phyloP scores from a whole-genome alignment of 2,329 filamentous ascomycete species.

The Cercospora sp. region DNA sequence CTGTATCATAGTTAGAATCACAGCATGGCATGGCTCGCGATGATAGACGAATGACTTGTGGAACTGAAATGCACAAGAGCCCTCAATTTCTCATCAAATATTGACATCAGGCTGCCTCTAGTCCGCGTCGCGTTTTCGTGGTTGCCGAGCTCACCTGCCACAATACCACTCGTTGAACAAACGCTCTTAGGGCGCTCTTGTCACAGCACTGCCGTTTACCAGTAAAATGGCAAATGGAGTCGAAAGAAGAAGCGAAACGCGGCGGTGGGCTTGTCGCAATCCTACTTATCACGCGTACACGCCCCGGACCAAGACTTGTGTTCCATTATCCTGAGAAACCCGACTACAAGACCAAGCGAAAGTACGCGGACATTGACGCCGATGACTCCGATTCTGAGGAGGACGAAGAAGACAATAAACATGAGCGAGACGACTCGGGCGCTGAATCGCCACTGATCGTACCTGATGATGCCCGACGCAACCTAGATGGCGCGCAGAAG shows the following conservation, averaged over 20 bases:
- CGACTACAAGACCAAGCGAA: background rate
- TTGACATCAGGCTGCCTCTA: background rate
- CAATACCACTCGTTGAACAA: background rate
- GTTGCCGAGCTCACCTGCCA: background rate
- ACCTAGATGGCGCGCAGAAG: constrained; percentile 14
- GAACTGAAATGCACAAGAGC: background rate
- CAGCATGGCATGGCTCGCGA: background rate
- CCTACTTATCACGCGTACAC: constrained; percentile 73
- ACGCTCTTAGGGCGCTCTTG: background rate
- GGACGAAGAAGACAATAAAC: constrained; percentile 23
- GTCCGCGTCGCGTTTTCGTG: background rate
- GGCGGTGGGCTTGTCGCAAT: constrained; percentile 60
- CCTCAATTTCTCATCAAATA: background rate
- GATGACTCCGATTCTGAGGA: constrained; percentile 20
- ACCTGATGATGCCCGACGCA: constrained; percentile 16
- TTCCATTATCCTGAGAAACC: constrained; percentile 71
- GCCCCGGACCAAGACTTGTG: constrained; percentile 77
- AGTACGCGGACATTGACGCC: background rate
- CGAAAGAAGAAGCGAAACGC: background rate
- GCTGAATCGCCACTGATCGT: constrained; percentile 9
- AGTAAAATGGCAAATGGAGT: constrained; percentile 15
- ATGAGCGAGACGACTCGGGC: background rate
- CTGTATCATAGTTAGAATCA: constrained; percentile 4
- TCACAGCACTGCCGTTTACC: background rate
- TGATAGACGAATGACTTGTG: constrained; percentile 3